A percentile compares a stretch with the other conserved stretches of the same genome.
Evolutionary conservation across 1,284 basidiomycete genomes (phyloP).

Genomic region (Porogramme epimiltina): DNA sequence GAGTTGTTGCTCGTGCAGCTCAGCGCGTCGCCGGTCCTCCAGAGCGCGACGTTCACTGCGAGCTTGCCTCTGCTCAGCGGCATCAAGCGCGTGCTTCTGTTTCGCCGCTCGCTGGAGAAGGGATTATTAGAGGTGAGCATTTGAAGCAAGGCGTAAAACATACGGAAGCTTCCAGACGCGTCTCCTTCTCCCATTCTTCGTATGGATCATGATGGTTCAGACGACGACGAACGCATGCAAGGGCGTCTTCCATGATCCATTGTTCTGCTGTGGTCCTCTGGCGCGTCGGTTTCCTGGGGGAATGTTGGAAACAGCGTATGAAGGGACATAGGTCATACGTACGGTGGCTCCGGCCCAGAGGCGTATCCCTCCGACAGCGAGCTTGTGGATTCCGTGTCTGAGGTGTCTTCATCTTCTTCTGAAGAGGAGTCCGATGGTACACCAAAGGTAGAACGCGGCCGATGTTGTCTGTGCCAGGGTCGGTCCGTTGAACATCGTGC

Average conservation of each 20-base stretch:
- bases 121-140: not conserved
- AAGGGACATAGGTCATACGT: constrained; percentile 3
- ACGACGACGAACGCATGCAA: constrained; percentile 68
- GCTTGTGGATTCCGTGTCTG: constrained; percentile 44
- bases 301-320: not conserved
- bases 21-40: constrained; percentile 40
- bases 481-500: not conserved
- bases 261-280: constrained; percentile 44
- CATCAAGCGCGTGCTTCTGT: constrained; percentile 47
- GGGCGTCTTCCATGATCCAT: constrained; percentile 61
- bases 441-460: constrained; percentile 55
- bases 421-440: constrained; percentile 50
- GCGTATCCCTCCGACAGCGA: constrained; percentile 38
- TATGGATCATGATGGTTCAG: constrained; percentile 72
- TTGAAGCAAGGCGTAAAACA: constrained; percentile 30
- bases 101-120: constrained; percentile 55
- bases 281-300: constrained; percentile 12
- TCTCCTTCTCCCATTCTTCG: constrained; percentile 75
- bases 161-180: constrained; percentile 71
- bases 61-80: constrained; percentile 40
- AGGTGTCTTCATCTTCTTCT: constrained; percentile 42
- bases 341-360: constrained; percentile 46
- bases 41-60: constrained; percentile 39
- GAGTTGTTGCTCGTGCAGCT: constrained; percentile 47
- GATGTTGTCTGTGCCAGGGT: constrained; percentile 9